Conservation (phyloP, 2,329 filamentous ascomycete genomes). For the Penicillium sp. region DNA sequence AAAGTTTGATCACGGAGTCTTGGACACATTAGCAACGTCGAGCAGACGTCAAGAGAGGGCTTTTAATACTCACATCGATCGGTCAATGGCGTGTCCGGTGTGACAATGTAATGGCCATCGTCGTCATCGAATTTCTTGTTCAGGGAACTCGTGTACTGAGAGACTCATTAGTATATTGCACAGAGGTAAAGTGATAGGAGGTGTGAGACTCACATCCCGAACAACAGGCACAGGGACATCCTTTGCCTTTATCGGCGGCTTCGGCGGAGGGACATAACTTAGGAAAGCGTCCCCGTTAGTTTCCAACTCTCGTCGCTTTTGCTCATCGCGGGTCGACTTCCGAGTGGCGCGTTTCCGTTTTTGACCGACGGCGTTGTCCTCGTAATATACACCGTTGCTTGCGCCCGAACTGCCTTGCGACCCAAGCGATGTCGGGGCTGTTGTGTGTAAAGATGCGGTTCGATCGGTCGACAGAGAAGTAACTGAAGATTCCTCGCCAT, state of each 20-base stretch:
- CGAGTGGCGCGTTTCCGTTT: conserved; percentile 83
- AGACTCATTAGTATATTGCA: conserved; percentile 11
- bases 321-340: conserved; percentile 76
- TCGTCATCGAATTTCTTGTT: conserved; percentile 85
- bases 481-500: conserved; percentile 61
- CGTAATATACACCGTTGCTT: conserved; percentile 59
- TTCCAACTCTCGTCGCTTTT: conserved; percentile 72
- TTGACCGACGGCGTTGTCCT: conserved; percentile 68
- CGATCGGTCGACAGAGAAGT: conserved; percentile 78
- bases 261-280: conserved; percentile 80
- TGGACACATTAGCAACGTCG: conserved; percentile 15
- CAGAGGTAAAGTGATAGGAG: not conserved
- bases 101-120: conserved; percentile 94
- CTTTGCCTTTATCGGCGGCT: conserved; percentile 84
- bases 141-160: conserved; percentile 47
- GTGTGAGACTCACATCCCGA: conserved; percentile 51
- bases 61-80: conserved; percentile 71
- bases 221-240: conserved; percentile 65
- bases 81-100: conserved; percentile 78
- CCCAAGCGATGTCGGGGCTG: conserved; percentile 80
- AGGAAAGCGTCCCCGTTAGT: conserved; percentile 66
- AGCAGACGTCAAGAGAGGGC: not conserved
- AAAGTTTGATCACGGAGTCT: conserved; percentile 85
- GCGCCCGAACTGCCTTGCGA: conserved; percentile 55
- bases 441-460: conserved; percentile 79